Evolutionary conservation across 2,329 filamentous ascomycete genomes (phyloP).

Genomic region (Fusarium sacchari): DNA sequence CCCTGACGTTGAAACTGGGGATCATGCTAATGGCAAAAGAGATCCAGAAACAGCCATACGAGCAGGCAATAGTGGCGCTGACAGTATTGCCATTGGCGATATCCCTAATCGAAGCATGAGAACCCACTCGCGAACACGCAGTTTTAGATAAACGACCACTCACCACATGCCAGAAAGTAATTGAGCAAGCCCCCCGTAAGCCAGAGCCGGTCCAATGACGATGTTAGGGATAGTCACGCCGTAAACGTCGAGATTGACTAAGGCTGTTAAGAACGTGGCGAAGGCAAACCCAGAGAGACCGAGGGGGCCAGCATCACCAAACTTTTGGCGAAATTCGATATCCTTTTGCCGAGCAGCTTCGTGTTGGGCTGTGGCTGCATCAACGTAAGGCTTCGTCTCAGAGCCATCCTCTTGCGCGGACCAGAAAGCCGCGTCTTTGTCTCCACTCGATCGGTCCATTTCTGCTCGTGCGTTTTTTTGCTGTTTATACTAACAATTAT

Average conservation of each 20-base stretch:
- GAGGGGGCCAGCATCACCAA: constrained; percentile 5
- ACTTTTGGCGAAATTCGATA: not conserved
- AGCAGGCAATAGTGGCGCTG: constrained; percentile 6
- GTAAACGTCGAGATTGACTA: constrained; percentile 7
- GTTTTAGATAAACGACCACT: not conserved
- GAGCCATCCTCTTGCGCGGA: not conserved
- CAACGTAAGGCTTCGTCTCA: not conserved
- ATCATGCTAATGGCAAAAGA: constrained; percentile 14
- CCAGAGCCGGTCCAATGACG: constrained; percentile 1
- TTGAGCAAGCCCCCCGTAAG: constrained; percentile 2
- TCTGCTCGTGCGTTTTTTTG: rapidly evolving
- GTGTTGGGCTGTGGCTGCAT: not conserved
- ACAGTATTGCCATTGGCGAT: constrained; percentile 10
- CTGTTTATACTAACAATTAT: rapidly evolving
- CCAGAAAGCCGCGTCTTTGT: not conserved
- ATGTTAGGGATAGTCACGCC: constrained; percentile 4
- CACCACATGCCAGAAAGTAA: constrained; percentile 13
- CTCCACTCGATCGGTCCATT: not conserved
- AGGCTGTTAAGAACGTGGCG: not conserved
- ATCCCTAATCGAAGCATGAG: not conserved
- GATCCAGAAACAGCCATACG: constrained; percentile 19
- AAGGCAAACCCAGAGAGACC: constrained; percentile 10
- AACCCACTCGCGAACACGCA: rapidly evolving
- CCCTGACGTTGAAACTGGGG: constrained; percentile 2
- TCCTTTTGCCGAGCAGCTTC: not conserved